phyloP scores from a whole-genome alignment of 371 early-diverging fungal genomes.

The Actinomortierella ambigua region DNA sequence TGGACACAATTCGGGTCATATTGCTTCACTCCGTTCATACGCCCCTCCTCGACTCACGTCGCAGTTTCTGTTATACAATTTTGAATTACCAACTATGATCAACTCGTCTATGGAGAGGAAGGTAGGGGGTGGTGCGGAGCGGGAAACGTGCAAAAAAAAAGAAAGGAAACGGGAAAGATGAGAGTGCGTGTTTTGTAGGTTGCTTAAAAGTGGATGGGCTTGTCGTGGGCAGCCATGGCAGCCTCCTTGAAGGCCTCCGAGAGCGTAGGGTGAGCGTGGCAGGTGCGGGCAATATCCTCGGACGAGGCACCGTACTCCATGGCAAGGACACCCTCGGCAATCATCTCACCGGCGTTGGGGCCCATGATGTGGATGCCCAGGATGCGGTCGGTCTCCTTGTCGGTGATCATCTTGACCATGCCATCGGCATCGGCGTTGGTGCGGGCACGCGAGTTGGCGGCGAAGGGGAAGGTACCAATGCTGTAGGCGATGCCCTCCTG shows the following conservation, averaged over 20 bases:
- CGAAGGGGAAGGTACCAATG: slow-evolving; percentile 93
- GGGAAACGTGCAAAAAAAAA: too few species aligned
- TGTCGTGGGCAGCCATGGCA: slow-evolving; percentile 54
- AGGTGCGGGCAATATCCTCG: slow-evolving; percentile 97
- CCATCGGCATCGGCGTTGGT: slow-evolving; percentile 96
- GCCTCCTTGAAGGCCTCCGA: slow-evolving; percentile 99
- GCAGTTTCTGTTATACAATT: too few species aligned
- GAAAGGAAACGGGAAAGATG: slow-evolving; percentile 7
- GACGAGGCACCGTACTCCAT: slow-evolving; percentile 97
- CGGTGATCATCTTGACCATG: slow-evolving; percentile 94
- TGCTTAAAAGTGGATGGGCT: slow-evolving; percentile 57
- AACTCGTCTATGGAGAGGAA: too few species aligned
- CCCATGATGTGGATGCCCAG: slow-evolving; percentile 98
- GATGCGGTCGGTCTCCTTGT: slow-evolving; percentile 94
- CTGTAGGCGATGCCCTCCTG: slow-evolving; percentile 84
- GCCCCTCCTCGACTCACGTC: too few species aligned
- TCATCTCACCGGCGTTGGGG: slow-evolving; percentile 98
- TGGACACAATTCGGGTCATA: too few species aligned
- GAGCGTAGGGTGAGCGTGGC: slow-evolving; percentile 98
- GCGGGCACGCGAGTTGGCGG: slow-evolving; percentile 97
- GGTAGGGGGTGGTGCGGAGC: too few species aligned
- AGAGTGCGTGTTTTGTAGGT: neutral
- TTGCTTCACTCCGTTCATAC: too few species aligned
- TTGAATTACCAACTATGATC: too few species aligned
- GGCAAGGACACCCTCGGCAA: slow-evolving; percentile 96